Evolutionary conservation across 2,329 filamentous ascomycete genomes (phyloP).

Genomic region (Septoria linicola): DNA sequence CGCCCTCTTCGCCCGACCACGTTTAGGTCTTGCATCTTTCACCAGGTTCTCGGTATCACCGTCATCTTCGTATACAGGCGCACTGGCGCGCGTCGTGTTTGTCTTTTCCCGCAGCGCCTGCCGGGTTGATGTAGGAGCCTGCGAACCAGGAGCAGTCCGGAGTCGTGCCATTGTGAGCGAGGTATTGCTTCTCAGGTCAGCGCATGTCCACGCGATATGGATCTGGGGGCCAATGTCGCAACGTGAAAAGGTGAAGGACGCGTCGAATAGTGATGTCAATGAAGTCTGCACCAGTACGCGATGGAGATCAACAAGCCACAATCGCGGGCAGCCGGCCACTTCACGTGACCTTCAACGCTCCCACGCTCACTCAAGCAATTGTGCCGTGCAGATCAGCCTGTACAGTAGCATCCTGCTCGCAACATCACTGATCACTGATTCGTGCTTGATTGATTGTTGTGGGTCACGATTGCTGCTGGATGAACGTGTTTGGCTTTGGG

Average conservation of each 20-base stretch:
- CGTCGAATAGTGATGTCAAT: conserved; percentile 15
- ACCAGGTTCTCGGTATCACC: conserved; percentile 32
- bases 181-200: conserved; percentile 1
- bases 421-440: no score
- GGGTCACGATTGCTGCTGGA: conserved; percentile 5
- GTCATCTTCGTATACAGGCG: conserved; percentile 28
- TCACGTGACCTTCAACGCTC: background rate
- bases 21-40: conserved; percentile 29
- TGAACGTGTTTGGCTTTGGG: conserved; percentile 17
- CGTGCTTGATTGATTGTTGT: background rate
- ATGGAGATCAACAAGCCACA: conserved; percentile 12
- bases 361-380: no score
- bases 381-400: no score
- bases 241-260: conserved; percentile 2
- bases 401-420: no score
- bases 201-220: conserved; percentile 6
- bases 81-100: conserved; percentile 29
- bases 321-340: background rate
- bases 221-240: background rate
- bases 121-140: conserved; percentile 22
- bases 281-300: conserved; percentile 6
- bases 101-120: conserved; percentile 35
- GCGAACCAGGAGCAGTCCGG: conserved; percentile 28
- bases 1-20: conserved; percentile 26
- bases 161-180: conserved; percentile 30